Evolutionary conservation across 2,329 filamentous ascomycete genomes (phyloP), one percentile per base, ranked within the genome.

Genomic region (Botrytis galanthina): DNA sequence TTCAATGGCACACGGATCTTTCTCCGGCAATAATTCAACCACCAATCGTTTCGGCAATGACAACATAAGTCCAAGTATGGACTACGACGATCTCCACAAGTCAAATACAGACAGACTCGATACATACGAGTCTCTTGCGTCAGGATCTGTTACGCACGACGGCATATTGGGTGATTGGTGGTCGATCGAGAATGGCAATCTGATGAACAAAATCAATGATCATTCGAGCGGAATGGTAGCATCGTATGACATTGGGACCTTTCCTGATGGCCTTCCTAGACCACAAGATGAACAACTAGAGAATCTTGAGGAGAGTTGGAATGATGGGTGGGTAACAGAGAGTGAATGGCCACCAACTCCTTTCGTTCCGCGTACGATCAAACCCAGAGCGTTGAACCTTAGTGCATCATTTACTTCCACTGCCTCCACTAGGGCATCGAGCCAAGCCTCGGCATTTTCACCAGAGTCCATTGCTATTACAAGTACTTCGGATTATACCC

Each of bases 361-460:
- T 5, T 29, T 67, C 20, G 62, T 63, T 46, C 67, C 77, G 37
- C 76, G 67, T 46, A 80, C 78, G 14, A 76, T 80, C 22, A 80
- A 76, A 20, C 79, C 78, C 6, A 78, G 77, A 64, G 73, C 75
- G 16, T 71, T 80, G 60, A 75, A 75, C 42, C 54, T 79, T 39
- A 73, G 75, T 46, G 66, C 73, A 42, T 73, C 76, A 1, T 73
- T 74, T 5, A 51, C 72, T 14, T 68, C 75, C 18, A 63, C 77
- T 20, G 75, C 77, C 35, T 74, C 75, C 6, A 51, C 75, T 29
- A 76, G 75, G 60, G 73, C 48, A 61, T 78, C 78, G 48, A 78
- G 74, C n/a, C 73, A 76, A 72, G 74, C 59, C 71, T 76, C 72
- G 68, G 61, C 16, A 46, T 73, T 44, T 39, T 74, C 35, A 62